Base-by-base conservation (phyloP, 805 yeast genomes). In the Nakazawaea sp. region DNA sequence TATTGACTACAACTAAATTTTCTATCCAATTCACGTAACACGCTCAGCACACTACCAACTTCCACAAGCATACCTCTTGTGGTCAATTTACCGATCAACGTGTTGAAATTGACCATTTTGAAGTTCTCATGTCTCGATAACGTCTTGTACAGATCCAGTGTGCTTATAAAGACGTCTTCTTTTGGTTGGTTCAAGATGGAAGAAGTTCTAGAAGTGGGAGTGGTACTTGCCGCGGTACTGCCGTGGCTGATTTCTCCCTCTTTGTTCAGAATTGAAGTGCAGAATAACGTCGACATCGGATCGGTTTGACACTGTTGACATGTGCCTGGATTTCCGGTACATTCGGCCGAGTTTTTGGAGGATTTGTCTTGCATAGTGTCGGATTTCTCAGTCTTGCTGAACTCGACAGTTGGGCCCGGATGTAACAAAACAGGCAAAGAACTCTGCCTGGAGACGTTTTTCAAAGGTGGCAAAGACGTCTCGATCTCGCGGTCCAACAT, bases 41-140 rank as follows among this genome's bases (percentile, higher is more conserved):
- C 88, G 49, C 82, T 81, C 21, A 92, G 95, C 24, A 88, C 92
- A 47, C 87, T 76, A 50, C 81, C 86, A n/a, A 84, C 95, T 51
- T 88, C 96, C 32, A 88, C 95, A 50, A 81, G 86, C 81, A 84
- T 83, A 3, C 95, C 96, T 44, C 82, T 66, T 1, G 94, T 83
- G 21, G 81, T 76, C 46, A 87, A 67, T 48, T 81, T 75, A 11
- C 83, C 83, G 4, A 86, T 88, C 43, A 86, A 63, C 2, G 78
- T 73, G 38, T 82, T 74, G 51, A 86, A 76, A 44, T 85, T 92
- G 15, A 81, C 85, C 6, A 75, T 65, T 41, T 74, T 71, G 59
- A 86, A 86, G 47, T 78, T 75, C 50, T 81, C 81, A 56, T 87
- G 96, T 40, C 95, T 66, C 23, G 89, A 78, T 35, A 89, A 68